A percentile compares a stretch with the other conserved stretches of the same genome.
Evolutionary conservation across 805 yeast genomes (phyloP).

Genomic region (Lachancea waltii): DNA sequence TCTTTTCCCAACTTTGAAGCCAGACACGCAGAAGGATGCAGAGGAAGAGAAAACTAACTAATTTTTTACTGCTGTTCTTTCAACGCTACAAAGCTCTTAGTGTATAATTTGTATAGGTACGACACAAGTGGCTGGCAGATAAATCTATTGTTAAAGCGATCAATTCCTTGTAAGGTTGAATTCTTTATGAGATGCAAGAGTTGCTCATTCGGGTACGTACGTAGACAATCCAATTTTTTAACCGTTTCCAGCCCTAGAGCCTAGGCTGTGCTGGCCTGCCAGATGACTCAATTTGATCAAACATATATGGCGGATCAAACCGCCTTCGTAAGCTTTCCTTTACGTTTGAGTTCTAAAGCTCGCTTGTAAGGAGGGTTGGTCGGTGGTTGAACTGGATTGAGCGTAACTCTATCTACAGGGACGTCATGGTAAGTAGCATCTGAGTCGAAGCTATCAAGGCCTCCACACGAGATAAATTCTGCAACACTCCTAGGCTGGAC

Average conservation of each 20-base stretch:
- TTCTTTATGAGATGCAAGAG: too few relatives aligned
- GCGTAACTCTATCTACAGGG: constrained; percentile 37
- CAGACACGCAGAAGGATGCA: constrained; percentile 50
- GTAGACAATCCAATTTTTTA: too few relatives aligned
- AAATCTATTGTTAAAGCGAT: too few relatives aligned
- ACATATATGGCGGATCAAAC: not conserved
- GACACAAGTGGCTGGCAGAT: too few relatives aligned
- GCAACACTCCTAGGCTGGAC: constrained; percentile 74
- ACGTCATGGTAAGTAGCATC: constrained; percentile 77
- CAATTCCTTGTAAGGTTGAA: too few relatives aligned
- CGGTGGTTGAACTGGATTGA: constrained; percentile 92
- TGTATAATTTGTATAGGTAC: too few relatives aligned
- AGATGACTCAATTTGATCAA: not conserved
- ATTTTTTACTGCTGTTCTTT: too few relatives aligned
- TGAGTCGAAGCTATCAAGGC: constrained; percentile 77
- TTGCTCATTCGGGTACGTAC: too few relatives aligned
- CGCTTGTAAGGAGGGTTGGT: constrained; percentile 95
- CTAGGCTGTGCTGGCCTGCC: constrained; percentile 2
- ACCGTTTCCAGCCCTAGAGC: not conserved
- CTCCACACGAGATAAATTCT: constrained; percentile 95
- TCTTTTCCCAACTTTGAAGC: constrained; percentile 97
- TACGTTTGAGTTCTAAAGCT: constrained; percentile 81
- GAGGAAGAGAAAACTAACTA: constrained; percentile 24
- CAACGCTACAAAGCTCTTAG: too few relatives aligned
- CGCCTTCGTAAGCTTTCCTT: constrained; percentile 47